Evolutionary conservation across 2,329 filamentous ascomycete species (phyloP).

Genomic region (Ophiocordyceps sinensis): DNA sequence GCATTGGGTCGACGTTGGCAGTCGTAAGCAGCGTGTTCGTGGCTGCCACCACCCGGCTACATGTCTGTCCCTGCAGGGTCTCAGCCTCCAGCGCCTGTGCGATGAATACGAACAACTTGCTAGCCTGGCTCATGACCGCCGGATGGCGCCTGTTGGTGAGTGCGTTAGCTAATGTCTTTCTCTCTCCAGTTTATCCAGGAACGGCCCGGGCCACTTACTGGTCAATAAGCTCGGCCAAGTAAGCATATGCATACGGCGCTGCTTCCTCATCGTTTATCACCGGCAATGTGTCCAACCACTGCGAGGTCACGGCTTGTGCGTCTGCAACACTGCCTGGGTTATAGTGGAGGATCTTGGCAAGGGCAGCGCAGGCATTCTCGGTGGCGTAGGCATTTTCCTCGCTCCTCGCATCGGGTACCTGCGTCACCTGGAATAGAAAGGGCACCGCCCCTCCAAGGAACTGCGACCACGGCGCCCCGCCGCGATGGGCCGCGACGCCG

Average conservation of each 20-base stretch:
- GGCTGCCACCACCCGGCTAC: constrained; percentile 58
- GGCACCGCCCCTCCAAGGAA: constrained; percentile 73
- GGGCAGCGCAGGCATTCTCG: constrained; percentile 90
- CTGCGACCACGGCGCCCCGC: constrained; percentile 72
- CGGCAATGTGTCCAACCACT: constrained; percentile 84
- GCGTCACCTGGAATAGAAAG: constrained; percentile 71
- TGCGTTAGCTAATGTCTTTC: constrained; percentile 11
- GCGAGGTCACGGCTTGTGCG: constrained; percentile 58
- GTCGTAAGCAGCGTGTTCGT: constrained; percentile 65
- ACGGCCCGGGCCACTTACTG: constrained; percentile 50
- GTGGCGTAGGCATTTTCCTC: constrained; percentile 96
- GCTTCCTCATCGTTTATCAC: constrained; percentile 94
- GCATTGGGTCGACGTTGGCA: constrained; percentile 60
- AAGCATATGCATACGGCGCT: constrained; percentile 88
- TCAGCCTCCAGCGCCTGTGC: constrained; percentile 83
- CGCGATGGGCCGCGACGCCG: constrained; percentile 86
- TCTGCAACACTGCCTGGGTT: constrained; percentile 66
- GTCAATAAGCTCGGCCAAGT: constrained; percentile 80
- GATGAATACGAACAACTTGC: constrained; percentile 72
- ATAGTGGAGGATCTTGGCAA: constrained; percentile 93
- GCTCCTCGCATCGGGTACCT: constrained; percentile 64
- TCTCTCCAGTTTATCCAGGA: not conserved
- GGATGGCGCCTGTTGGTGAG: constrained; percentile 60
- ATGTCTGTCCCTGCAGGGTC: constrained; percentile 74
- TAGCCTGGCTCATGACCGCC: constrained; percentile 60